Conservation (phyloP, 208 protist species). For the Wallacemonas sp. region DNA sequence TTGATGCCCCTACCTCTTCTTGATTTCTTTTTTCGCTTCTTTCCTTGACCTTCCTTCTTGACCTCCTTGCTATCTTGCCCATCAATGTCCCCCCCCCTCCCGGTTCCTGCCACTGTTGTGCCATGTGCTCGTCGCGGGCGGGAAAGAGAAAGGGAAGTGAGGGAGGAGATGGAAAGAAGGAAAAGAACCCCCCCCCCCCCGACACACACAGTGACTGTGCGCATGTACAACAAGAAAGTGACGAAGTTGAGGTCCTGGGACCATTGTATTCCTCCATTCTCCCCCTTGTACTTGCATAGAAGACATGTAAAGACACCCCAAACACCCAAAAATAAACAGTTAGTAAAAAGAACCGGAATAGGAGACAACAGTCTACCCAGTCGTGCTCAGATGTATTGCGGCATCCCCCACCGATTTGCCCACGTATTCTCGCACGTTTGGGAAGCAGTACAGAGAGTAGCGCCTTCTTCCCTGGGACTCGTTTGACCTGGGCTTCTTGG, state of each 20-base stretch:
- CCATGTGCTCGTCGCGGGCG: too few relatives aligned
- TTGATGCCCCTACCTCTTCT: background rate
- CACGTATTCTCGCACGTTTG: too few relatives aligned
- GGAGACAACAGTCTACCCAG: too few relatives aligned
- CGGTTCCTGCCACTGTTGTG: too few relatives aligned
- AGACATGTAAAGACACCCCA: background rate
- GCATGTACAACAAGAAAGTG: conserved; percentile 15
- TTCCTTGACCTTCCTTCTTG: too few relatives aligned
- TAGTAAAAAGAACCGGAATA: background rate
- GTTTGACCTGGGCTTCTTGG: too few relatives aligned
- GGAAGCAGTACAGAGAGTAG: too few relatives aligned
- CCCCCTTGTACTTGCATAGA: background rate
- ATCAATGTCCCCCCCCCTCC: too few relatives aligned
- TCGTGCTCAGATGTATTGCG: too few relatives aligned
- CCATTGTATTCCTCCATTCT: conserved; percentile 5
- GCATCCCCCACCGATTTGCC: too few relatives aligned
- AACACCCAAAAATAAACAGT: background rate
- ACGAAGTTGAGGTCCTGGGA: background rate
- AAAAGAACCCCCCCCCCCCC: background rate
- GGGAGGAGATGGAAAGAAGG: background rate
- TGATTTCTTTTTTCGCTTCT: background rate
- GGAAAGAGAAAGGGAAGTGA: background rate
- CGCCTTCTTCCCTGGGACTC: too few relatives aligned
- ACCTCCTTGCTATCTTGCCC: too few relatives aligned
- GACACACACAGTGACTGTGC: background rate